Conservation (phyloP, 2,329 filamentous ascomycete genomes). For the Aspergillus piperis region DNA sequence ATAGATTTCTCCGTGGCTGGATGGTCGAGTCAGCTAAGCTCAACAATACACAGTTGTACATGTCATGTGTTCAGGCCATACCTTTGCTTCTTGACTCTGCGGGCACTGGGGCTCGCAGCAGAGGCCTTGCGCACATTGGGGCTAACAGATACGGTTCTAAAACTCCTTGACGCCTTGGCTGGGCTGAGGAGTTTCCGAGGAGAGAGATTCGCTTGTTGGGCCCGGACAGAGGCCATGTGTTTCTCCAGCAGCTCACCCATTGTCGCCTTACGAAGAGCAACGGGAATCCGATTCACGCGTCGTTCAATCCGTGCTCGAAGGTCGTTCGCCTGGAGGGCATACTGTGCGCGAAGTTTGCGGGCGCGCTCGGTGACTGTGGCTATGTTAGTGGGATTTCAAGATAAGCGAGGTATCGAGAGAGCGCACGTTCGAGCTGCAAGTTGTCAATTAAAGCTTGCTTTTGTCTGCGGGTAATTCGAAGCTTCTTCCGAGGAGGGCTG, state of each 20-base stretch:
- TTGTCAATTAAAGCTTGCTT: conserved; percentile 90
- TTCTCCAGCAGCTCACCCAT: conserved; percentile 76
- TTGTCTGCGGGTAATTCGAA: conserved; percentile 67
- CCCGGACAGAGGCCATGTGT: conserved; percentile 35
- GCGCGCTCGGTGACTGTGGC: conserved; percentile 80
- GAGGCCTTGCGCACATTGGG: conserved; percentile 30
- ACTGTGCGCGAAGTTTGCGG: conserved; percentile 83
- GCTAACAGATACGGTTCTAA: conserved; percentile 34
- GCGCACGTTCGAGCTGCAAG: conserved; percentile 80
- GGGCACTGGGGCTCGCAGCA: conserved; percentile 31
- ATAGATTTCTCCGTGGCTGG: conserved; percentile 64
- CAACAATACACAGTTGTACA: neutral
- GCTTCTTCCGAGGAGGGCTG: conserved; percentile 65
- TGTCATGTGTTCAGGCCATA: conserved; percentile 15
- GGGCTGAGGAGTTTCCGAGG: conserved; percentile 35
- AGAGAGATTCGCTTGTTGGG: conserved; percentile 30
- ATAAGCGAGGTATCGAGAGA: neutral
- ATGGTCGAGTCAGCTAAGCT: conserved; percentile 17
- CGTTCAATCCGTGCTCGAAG: conserved; percentile 85
- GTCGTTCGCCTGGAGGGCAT: conserved; percentile 82
- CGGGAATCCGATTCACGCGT: conserved; percentile 88
- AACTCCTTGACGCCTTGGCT: conserved; percentile 31
- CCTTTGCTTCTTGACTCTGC: conserved; percentile 36
- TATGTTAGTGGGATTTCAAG: conserved; percentile 17
- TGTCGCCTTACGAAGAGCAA: conserved; percentile 72